These are phyloP conservation scores for Candida berthetii DNA, from an alignment of 805 yeast genomes.

Conservation along the genomic window DNA sequence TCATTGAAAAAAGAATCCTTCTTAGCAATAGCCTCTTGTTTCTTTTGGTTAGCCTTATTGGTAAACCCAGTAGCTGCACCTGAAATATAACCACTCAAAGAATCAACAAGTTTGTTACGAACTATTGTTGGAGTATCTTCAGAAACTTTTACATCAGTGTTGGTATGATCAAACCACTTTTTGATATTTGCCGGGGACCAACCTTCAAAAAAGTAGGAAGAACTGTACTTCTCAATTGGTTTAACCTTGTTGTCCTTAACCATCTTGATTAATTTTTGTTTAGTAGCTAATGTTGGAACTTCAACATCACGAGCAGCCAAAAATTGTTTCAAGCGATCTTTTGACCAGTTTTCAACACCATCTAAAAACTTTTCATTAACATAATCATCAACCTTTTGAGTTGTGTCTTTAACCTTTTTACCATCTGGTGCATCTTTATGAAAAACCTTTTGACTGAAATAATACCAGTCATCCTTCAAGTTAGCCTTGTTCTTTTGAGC, in stretches of 20 bases:
- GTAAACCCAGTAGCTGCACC: not conserved
- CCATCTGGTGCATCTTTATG: slow-evolving; percentile 27
- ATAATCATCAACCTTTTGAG: slow-evolving; percentile 20
- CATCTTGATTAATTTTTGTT: slow-evolving; percentile 29
- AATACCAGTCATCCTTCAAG: slow-evolving; percentile 31
- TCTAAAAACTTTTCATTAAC: slow-evolving; percentile 39
- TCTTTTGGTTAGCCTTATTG: slow-evolving; percentile 9
- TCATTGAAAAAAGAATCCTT: slow-evolving; percentile 25
- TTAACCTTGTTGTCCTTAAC: slow-evolving; percentile 31
- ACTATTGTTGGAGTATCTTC: slow-evolving; percentile 17
- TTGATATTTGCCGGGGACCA: slow-evolving; percentile 31
- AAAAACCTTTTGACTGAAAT: slow-evolving; percentile 26
- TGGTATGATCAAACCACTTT: slow-evolving; percentile 32
- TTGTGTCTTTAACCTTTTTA: slow-evolving; percentile 23
- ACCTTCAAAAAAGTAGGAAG: slow-evolving; percentile 27
- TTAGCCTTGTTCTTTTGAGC: slow-evolving; percentile 28
- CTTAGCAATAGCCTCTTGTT: slow-evolving; percentile 12
- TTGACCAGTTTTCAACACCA: slow-evolving; percentile 41
- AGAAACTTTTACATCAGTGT: not conserved
- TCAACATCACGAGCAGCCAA: slow-evolving; percentile 33
- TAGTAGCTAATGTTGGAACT: slow-evolving; percentile 33
- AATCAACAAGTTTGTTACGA: slow-evolving; percentile 8
- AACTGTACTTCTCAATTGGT: slow-evolving; percentile 25
- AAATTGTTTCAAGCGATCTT: slow-evolving; percentile 35
- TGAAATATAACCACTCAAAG: slow-evolving; percentile 1